These are phyloP conservation scores for Alternaria gaisen DNA, from an alignment of 2,329 filamentous ascomycete species.

Conservation along the genomic window DNA sequence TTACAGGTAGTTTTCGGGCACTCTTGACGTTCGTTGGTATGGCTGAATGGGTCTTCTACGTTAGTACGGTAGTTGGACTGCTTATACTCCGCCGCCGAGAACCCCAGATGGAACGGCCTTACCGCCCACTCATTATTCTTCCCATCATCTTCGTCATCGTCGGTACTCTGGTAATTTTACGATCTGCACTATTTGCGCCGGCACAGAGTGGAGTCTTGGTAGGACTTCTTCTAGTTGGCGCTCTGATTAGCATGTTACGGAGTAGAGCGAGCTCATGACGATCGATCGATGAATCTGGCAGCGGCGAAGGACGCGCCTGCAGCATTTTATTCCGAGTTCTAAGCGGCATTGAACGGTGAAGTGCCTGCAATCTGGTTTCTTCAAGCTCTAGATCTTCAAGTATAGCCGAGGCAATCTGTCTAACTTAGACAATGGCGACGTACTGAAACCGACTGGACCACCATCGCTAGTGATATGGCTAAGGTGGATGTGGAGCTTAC, in stretches of 20 bases:
- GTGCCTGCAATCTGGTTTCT: background rate
- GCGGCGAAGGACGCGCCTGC: background rate
- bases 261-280: constrained; percentile 14
- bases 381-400: background rate
- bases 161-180: constrained; percentile 67
- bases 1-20: constrained; percentile 68
- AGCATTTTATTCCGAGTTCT: background rate
- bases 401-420: constrained; percentile 5
- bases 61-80: constrained; percentile 68
- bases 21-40: constrained; percentile 62
- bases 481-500: background rate
- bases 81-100: constrained; percentile 66
- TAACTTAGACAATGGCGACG: background rate
- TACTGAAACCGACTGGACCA: background rate
- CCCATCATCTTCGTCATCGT: constrained; percentile 65
- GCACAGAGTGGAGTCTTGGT: constrained; percentile 63
- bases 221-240: constrained; percentile 61
- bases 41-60: constrained; percentile 67
- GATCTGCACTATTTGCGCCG: constrained; percentile 68
- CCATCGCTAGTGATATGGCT: background rate
- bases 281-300: background rate
- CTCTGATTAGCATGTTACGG: constrained; percentile 48
- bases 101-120: constrained; percentile 64
- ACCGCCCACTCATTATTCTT: constrained; percentile 62
- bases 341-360: background rate